Percentiles rank a stretch among this genome's conserved stretches.
These are phyloP conservation scores for Aegilops longissima DNA, from an alignment of 176 grass and related monocot genomes.

Conservation along the genomic window DNA sequence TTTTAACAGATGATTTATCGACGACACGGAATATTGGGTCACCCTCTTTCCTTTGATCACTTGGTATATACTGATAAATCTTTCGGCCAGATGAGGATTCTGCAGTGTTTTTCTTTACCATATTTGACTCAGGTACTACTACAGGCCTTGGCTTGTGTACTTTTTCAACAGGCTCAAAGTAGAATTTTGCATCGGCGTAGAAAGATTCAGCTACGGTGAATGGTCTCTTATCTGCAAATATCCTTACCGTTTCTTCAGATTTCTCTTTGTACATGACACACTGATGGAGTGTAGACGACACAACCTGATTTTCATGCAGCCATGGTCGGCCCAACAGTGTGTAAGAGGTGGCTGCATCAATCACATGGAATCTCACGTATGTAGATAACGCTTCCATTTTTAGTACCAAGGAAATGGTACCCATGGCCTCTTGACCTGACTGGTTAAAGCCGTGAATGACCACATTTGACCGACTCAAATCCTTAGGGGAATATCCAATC, in stretches of 20 bases:
- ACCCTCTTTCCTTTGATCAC: neutral
- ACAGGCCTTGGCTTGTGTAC: neutral
- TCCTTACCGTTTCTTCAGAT: no score
- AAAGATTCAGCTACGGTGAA: neutral
- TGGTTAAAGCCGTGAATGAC: neutral
- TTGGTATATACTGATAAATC: neutral
- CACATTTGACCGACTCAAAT: no score
- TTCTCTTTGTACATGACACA: no score
- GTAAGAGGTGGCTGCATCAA: neutral
- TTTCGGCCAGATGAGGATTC: neutral
- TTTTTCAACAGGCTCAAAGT: neutral
- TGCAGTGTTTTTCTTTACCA: accelerated
- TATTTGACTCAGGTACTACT: neutral
- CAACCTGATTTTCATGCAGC: no score
- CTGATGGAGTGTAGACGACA: no score
- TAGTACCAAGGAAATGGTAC: neutral
- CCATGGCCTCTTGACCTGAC: neutral
- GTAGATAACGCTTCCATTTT: neutral
- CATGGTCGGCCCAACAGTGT: neutral
- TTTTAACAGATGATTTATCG: neutral
- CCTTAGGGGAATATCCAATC: neutral
- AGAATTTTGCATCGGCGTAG: neutral
- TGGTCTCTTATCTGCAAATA: neutral
- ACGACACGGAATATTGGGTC: neutral
- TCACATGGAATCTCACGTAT: neutral